Evolutionary conservation across 1,284 basidiomycete genomes (phyloP).

Genomic region (Ganoderma lucidum): DNA sequence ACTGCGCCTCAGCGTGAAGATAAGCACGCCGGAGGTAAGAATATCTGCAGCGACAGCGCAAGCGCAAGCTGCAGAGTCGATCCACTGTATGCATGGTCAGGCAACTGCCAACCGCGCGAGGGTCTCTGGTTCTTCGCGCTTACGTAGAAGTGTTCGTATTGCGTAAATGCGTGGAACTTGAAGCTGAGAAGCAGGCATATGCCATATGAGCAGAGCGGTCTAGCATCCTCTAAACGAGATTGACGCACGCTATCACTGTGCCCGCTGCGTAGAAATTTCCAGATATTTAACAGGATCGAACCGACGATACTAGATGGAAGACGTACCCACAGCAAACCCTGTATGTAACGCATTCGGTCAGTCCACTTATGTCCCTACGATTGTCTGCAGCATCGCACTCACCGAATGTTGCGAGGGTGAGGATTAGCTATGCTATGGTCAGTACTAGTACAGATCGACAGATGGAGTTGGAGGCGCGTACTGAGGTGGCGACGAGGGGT

Average conservation of each 20-base stretch:
- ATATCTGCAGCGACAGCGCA: conserved; percentile 11
- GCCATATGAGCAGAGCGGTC: neutral
- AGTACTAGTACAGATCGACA: neutral
- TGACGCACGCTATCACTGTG: conserved; percentile 8
- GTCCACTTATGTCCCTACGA: neutral
- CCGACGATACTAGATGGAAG: neutral
- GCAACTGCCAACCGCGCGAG: no score
- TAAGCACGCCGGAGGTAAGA: conserved; percentile 15
- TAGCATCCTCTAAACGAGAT: neutral
- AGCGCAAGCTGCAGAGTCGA: conserved; percentile 17
- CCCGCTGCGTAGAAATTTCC: neutral
- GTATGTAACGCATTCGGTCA: neutral
- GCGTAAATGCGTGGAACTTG: conserved; percentile 1
- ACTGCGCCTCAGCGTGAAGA: conserved; percentile 7
- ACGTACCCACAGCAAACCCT: conserved; percentile 10
- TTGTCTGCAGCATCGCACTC: neutral
- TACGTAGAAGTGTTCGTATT: conserved; percentile 14
- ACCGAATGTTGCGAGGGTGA: conserved; percentile 9
- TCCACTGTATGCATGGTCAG: conserved; percentile 9
- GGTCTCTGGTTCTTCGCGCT: neutral
- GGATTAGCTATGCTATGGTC: neutral
- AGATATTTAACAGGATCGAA: neutral
- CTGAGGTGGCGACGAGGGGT: conserved; percentile 1
- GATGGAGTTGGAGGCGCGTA: neutral
- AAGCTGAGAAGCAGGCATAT: conserved; percentile 4